phyloP scores from a whole-genome alignment of 306 rosid species.

The Cicer judaicum region DNA sequence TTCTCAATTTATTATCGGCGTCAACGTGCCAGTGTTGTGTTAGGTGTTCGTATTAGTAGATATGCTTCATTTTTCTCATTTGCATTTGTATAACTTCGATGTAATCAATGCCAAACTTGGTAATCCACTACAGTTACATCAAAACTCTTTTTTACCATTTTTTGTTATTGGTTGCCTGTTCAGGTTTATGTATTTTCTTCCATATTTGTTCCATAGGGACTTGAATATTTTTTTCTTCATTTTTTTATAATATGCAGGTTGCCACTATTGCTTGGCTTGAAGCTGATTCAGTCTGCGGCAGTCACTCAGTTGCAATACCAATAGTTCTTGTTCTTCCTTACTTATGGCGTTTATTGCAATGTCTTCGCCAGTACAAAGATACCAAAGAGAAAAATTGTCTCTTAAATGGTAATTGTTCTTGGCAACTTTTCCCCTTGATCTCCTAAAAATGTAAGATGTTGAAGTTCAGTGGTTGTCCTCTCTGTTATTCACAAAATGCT shows the following conservation, averaged over 20 bases:
- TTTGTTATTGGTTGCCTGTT: not conserved
- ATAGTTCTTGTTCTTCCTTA: conserved; percentile 91
- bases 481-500: conserved; percentile 19
- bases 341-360: conserved; percentile 90
- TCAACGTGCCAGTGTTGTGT: no score
- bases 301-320: conserved; percentile 93
- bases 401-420: conserved; percentile 73
- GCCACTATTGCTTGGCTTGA: conserved; percentile 99
- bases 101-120: not conserved
- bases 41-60: no score
- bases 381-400: conserved; percentile 81
- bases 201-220: conserved; percentile 21
- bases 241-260: conserved; percentile 64
- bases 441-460: conserved; percentile 32
- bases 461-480: conserved; percentile 24
- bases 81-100: not conserved
- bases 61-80: not conserved
- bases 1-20: no score
- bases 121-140: not conserved
- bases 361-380: conserved; percentile 94
- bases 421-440: conserved; percentile 17
- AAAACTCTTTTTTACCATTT: not conserved
- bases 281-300: conserved; percentile 98
- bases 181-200: conserved; percentile 3
- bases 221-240: conserved; percentile 13